phyloP scores from a whole-genome alignment of 495 filamentous ascomycete genomes.

The Penicillium nucicola region DNA sequence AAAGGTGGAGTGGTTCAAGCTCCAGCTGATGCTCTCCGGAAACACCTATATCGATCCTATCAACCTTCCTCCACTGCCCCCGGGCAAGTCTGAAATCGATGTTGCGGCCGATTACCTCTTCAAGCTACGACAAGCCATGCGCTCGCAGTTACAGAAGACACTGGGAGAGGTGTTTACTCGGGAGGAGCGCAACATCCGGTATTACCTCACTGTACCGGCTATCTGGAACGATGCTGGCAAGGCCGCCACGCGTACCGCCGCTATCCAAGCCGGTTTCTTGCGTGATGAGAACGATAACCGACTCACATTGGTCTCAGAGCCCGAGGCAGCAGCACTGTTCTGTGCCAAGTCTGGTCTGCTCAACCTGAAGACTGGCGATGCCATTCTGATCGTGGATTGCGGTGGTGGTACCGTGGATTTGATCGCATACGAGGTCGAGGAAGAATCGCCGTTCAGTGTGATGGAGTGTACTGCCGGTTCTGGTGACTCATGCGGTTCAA shows the following conservation, averaged over 20 bases:
- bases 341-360: conserved; percentile 74
- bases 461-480: conserved; percentile 76
- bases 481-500: conserved; percentile 75
- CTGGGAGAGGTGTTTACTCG: conserved; percentile 73
- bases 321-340: conserved; percentile 75
- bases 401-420: conserved; percentile 79
- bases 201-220: conserved; percentile 73
- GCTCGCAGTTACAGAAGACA: conserved; percentile 71
- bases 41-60: conserved; percentile 82
- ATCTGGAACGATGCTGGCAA: conserved; percentile 84
- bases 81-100: conserved; percentile 77
- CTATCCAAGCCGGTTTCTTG: conserved; percentile 74
- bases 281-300: conserved; percentile 76
- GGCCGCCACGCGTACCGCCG: conserved; percentile 71
- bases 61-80: conserved; percentile 72
- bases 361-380: conserved; percentile 73
- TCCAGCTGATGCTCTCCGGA: conserved; percentile 76
- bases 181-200: conserved; percentile 75
- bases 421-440: conserved; percentile 79
- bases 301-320: conserved; percentile 71
- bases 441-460: conserved; percentile 73
- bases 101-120: conserved; percentile 79
- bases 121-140: conserved; percentile 75
- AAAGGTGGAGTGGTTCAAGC: conserved; percentile 84
- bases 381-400: conserved; percentile 75